These are phyloP conservation scores for Rosa lucieae DNA, from an alignment of 306 rosid genomes.

Conservation along the genomic window DNA sequence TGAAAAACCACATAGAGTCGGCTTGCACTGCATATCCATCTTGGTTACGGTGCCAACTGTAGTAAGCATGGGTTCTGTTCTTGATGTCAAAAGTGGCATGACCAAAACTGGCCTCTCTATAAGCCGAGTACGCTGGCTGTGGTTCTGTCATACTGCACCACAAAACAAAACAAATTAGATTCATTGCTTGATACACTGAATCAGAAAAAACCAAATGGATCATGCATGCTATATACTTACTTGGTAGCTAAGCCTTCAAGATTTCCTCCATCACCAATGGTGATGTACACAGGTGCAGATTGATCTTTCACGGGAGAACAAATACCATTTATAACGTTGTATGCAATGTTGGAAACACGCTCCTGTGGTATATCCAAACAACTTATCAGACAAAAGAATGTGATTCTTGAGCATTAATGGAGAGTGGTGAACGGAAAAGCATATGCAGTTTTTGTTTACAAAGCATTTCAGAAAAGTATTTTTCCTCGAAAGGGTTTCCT, in stretches of 20 bases:
- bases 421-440: background rate
- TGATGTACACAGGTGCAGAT: constrained; percentile 86
- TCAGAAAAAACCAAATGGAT: background rate
- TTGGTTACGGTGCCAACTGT: constrained; percentile 75
- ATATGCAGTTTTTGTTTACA: background rate
- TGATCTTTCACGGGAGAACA: constrained; percentile 68
- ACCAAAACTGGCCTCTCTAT: constrained; percentile 82
- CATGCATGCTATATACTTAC: constrained; percentile 11
- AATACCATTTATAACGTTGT: constrained; percentile 62
- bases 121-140: constrained; percentile 77
- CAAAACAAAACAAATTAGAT: background rate
- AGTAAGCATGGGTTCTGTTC: constrained; percentile 83
- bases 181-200: background rate
- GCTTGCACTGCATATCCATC: constrained; percentile 74
- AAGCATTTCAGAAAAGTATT: background rate
- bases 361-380: constrained; percentile 43
- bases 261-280: constrained; percentile 93
- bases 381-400: background rate
- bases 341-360: constrained; percentile 74
- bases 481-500: background rate
- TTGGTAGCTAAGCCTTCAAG: constrained; percentile 80
- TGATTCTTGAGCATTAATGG: background rate
- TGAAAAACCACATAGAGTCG: constrained; percentile 67
- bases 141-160: constrained; percentile 78
- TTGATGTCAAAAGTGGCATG: constrained; percentile 73